A percentile compares a stretch with the other conserved stretches of the same genome.
These are phyloP conservation scores for Ogataea neopini DNA, from an alignment of 805 yeast genomes.

Conservation along the genomic window DNA sequence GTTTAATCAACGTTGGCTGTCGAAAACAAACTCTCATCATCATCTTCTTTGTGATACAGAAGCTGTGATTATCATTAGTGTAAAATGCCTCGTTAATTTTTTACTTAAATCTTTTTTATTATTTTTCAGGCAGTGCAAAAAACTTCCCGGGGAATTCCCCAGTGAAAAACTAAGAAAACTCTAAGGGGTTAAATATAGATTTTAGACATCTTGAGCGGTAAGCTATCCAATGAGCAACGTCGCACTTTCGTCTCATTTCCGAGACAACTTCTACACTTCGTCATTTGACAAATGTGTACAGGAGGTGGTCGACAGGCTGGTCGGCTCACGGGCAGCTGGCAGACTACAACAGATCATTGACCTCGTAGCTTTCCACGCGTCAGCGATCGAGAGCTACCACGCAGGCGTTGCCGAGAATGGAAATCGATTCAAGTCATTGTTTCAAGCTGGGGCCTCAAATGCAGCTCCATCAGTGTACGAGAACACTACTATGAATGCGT, in stretches of 20 bases:
- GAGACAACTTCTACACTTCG: constrained; percentile 17
- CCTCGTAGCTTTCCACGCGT: constrained; percentile 15
- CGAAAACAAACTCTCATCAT: too few relatives aligned
- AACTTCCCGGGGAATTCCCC: not conserved
- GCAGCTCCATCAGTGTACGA: not conserved
- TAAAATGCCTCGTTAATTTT: too few relatives aligned
- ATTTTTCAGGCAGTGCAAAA: constrained; percentile 7
- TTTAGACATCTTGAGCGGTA: too few relatives aligned
- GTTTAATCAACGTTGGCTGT: too few relatives aligned
- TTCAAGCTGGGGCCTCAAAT: not conserved
- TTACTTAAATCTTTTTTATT: not conserved
- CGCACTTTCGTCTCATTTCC: constrained; percentile 17
- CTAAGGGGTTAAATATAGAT: not conserved
- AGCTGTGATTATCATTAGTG: too few relatives aligned
- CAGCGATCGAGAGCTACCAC: constrained; percentile 8
- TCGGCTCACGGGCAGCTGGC: constrained; percentile 10
- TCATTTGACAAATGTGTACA: constrained; percentile 12
- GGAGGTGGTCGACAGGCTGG: constrained; percentile 15
- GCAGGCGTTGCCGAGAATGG: not conserved
- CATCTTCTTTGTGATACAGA: too few relatives aligned
- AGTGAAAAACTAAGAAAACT: not conserved
- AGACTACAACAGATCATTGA: constrained; percentile 16
- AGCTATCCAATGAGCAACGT: constrained; percentile 21
- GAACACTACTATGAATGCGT: constrained; percentile 13
- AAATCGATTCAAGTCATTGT: not conserved